These are phyloP conservation scores for Metschnikowia baotianmanensis DNA, from an alignment of 805 yeast genomes.

Conservation along the genomic window DNA sequence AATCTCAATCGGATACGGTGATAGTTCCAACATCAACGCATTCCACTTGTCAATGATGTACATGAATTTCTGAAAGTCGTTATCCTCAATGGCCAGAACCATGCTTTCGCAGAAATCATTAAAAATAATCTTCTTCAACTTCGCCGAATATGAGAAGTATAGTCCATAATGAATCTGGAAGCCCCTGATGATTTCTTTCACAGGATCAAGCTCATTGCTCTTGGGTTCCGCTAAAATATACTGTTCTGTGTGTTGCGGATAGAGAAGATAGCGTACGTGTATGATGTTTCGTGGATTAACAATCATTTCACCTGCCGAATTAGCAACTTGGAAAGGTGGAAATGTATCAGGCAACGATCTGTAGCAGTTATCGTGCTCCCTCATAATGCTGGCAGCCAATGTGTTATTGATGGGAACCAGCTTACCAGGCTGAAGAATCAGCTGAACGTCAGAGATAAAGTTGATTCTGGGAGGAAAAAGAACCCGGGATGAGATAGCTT, in stretches of 20 bases:
- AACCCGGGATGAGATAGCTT: conserved; percentile 24
- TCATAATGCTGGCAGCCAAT: conserved; percentile 32
- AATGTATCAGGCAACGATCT: conserved; percentile 34
- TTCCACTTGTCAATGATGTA: conserved; percentile 42
- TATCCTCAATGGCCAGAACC: conserved; percentile 29
- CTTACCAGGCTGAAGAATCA: conserved; percentile 21
- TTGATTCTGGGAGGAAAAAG: conserved; percentile 12
- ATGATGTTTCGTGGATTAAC: conserved; percentile 31
- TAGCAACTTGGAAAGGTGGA: conserved; percentile 29
- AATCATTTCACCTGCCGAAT: conserved; percentile 12
- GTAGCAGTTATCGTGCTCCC: conserved; percentile 29
- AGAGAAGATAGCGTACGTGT: conserved; percentile 30
- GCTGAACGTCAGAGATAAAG: conserved; percentile 14
- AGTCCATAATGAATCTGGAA: conserved; percentile 41
- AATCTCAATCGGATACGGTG: conserved; percentile 27
- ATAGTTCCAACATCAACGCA: conserved; percentile 34
- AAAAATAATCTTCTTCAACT: conserved; percentile 29
- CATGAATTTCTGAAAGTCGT: conserved; percentile 38
- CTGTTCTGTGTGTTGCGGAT: conserved; percentile 46
- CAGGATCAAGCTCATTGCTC: conserved; percentile 58
- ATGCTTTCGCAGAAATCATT: conserved; percentile 34
- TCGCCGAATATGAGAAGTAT: conserved; percentile 38
- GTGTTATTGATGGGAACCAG: conserved; percentile 27
- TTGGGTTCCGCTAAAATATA: conserved; percentile 50
- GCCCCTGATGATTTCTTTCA: conserved; percentile 54